Conservation (phyloP, 192 early-diverging fungal genomes). For the Coemansia sp. region DNA sequence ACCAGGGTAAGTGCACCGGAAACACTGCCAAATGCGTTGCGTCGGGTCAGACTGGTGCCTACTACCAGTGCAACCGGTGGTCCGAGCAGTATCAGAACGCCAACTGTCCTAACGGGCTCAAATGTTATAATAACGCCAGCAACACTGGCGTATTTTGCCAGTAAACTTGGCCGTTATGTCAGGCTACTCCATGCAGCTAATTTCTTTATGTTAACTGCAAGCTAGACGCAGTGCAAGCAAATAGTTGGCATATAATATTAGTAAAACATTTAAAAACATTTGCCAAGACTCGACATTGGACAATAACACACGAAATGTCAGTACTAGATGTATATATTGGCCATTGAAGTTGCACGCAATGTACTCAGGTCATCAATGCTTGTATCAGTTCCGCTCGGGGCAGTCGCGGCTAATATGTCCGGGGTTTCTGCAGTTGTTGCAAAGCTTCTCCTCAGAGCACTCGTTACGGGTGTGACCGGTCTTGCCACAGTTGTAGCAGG, state of each 20-base stretch:
- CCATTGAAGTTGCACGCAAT: too few relatives aligned
- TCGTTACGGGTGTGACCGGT: conserved; percentile 43
- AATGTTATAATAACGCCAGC: conserved; percentile 45
- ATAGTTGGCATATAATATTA: background rate
- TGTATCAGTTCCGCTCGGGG: conserved; percentile 13
- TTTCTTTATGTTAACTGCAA: conserved; percentile 4
- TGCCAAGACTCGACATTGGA: background rate
- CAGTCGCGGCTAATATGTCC: conserved; percentile 57
- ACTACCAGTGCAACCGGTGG: conserved; percentile 46
- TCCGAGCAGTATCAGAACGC: conserved; percentile 39
- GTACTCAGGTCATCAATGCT: too few relatives aligned
- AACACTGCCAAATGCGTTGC: conserved; percentile 44
- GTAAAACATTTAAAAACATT: background rate
- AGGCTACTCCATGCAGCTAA: background rate
- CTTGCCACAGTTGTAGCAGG: conserved; percentile 55
- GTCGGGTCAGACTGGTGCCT: conserved; percentile 31
- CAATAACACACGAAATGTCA: conserved; percentile 50
- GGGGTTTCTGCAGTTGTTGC: conserved; percentile 56
- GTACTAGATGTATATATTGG: background rate
- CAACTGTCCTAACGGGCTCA: conserved; percentile 33
- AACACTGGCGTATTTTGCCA: conserved; percentile 45
- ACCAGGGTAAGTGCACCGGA: conserved; percentile 36
- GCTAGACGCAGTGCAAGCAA: background rate
- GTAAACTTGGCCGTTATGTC: conserved; percentile 8
- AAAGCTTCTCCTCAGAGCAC: conserved; percentile 48